These are phyloP conservation scores for Wickerhamiella shivajii DNA, from an alignment of 805 yeast species.

Conservation along the genomic window DNA sequence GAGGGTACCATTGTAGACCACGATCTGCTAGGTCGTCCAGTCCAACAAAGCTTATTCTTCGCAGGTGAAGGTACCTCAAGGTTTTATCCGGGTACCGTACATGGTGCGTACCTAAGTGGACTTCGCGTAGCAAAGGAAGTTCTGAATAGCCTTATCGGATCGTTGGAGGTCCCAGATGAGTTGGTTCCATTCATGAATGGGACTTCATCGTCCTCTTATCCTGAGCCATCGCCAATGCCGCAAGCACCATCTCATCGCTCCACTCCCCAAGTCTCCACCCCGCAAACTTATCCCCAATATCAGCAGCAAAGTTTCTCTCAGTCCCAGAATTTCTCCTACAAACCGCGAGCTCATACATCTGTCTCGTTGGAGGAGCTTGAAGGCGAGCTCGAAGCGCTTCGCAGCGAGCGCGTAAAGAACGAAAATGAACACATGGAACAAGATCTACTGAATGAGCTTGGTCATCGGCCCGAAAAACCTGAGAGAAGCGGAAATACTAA, in stretches of 20 bases:
- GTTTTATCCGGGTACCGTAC: constrained; percentile 29
- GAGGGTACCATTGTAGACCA: constrained; percentile 32
- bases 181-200: constrained; percentile 15
- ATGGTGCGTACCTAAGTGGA: constrained; percentile 32
- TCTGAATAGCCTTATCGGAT: constrained; percentile 27
- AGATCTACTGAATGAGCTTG: constrained; percentile 25
- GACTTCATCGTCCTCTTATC: no score
- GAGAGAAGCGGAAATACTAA: constrained; percentile 27
- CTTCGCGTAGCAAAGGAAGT: constrained; percentile 30
- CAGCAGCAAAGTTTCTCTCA: neutral
- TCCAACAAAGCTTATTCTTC: constrained; percentile 25
- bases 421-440: constrained; percentile 25
- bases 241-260: constrained; percentile 2
- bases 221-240: constrained; percentile 7
- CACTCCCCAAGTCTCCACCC: constrained; percentile 6
- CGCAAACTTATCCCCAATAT: no score
- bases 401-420: constrained; percentile 19
- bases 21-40: constrained; percentile 28
- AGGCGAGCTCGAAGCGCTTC: constrained; percentile 18
- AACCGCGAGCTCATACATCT: constrained; percentile 7
- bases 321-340: neutral
- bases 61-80: constrained; percentile 34
- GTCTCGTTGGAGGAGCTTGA: constrained; percentile 14
- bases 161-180: constrained; percentile 27
- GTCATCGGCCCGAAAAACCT: constrained; percentile 27